phyloP scores from a whole-genome alignment of 2,329 filamentous ascomycete species.

The Neofusicoccum laricinum region DNA sequence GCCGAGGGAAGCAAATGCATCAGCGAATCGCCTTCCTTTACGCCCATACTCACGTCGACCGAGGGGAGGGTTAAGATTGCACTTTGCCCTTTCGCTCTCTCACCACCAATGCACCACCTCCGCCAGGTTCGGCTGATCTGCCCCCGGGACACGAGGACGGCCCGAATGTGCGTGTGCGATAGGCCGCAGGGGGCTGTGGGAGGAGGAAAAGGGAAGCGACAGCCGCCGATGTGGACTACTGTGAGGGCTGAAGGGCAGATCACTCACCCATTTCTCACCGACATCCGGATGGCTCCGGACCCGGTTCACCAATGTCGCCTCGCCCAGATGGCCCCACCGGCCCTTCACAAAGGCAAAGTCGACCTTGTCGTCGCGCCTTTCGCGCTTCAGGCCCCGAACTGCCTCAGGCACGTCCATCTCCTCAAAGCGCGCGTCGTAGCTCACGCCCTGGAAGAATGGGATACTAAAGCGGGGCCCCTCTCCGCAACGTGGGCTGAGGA shows the following conservation, averaged over 20 bases:
- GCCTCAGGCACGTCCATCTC: conserved; percentile 67
- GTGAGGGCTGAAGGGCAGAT: conserved; percentile 4
- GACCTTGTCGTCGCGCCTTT: conserved; percentile 66
- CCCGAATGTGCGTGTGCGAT: conserved; percentile 8
- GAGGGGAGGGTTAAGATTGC: conserved; percentile 6
- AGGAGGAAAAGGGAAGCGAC: conserved; percentile 8
- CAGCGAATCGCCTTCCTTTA: not conserved
- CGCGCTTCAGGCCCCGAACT: conserved; percentile 61
- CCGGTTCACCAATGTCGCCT: conserved; percentile 80
- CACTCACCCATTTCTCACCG: conserved; percentile 65
- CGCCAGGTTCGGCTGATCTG: conserved; percentile 15
- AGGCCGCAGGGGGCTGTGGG: not conserved
- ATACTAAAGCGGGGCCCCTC: conserved; percentile 73
- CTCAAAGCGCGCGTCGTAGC: conserved; percentile 75
- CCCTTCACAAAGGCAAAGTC: conserved; percentile 82
- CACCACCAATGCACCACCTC: conserved; percentile 8
- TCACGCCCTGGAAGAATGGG: conserved; percentile 86
- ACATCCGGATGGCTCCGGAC: conserved; percentile 87
- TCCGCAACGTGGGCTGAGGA: conserved; percentile 69
- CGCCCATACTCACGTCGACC: not conserved
- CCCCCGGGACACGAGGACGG: conserved; percentile 16
- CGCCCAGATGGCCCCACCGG: conserved; percentile 65
- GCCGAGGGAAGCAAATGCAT: conserved; percentile 2
- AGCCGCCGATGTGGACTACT: conserved; percentile 8
- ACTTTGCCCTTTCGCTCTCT: conserved; percentile 3